Evolutionary conservation across 2,329 filamentous ascomycete genomes (phyloP).

Genomic region (Emydomyces testavorans): DNA sequence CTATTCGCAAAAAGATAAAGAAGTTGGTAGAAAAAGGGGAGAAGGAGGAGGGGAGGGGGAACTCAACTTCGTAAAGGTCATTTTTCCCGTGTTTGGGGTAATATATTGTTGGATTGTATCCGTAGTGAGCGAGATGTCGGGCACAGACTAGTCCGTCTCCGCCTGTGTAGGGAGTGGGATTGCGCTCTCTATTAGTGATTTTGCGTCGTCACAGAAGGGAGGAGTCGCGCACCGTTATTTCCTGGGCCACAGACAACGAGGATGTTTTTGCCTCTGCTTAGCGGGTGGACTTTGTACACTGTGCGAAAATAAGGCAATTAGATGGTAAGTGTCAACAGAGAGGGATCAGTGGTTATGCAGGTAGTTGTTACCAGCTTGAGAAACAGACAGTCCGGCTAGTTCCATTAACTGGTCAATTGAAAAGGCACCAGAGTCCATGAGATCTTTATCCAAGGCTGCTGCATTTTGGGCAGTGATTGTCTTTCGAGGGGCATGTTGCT

Average conservation of each 20-base stretch:
- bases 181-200: neutral
- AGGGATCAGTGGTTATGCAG: neutral
- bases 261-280: conserved; percentile 56
- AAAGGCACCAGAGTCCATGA: conserved; percentile 79
- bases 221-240: conserved; percentile 42
- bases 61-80: conserved; percentile 68
- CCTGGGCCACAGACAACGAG: conserved; percentile 84
- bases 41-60: neutral
- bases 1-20: conserved; percentile 33
- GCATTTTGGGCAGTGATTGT: conserved; percentile 81
- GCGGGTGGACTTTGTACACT: conserved; percentile 80
- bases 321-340: too few relatives aligned
- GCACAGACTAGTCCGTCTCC: conserved; percentile 92
- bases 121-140: conserved; percentile 81
- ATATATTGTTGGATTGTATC: conserved; percentile 78
- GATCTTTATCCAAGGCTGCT: conserved; percentile 77
- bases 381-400: conserved; percentile 81
- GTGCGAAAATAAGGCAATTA: too few relatives aligned
- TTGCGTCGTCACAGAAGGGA: neutral
- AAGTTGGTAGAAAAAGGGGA: neutral
- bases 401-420: conserved; percentile 97
- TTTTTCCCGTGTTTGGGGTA: conserved; percentile 89
- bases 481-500: conserved; percentile 35
- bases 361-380: conserved; percentile 59
- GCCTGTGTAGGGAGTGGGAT: conserved; percentile 41